A percentile compares a stretch with the other conserved stretches of the same genome.
Conservation (phyloP, 495 filamentous ascomycete species). For the Opeltia flavorubescens region DNA sequence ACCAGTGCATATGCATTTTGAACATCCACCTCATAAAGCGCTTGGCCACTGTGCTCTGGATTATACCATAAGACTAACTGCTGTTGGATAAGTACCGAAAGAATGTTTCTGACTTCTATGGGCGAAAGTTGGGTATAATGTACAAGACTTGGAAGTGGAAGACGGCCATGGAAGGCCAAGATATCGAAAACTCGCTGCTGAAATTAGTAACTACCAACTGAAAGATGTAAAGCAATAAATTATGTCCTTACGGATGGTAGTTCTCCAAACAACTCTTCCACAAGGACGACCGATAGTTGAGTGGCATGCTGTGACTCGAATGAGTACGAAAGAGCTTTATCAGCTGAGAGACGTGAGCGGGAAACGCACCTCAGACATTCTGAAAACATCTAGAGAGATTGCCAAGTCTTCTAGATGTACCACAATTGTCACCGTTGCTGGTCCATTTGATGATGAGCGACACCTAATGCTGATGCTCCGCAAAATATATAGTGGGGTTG, state of each 20-base stretch:
- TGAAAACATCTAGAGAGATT: slow-evolving; percentile 48
- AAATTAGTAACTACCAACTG: neutral
- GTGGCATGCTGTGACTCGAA: slow-evolving; percentile 36
- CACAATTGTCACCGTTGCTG: slow-evolving; percentile 48
- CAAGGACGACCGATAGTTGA: slow-evolving; percentile 80
- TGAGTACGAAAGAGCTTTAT: slow-evolving; percentile 1
- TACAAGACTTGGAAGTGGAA: slow-evolving; percentile 49
- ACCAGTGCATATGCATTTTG: slow-evolving; percentile 63
- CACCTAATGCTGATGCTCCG: too few species aligned
- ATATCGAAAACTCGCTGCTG: slow-evolving; percentile 61
- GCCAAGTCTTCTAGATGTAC: slow-evolving; percentile 58
- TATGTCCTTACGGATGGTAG: slow-evolving; percentile 63
- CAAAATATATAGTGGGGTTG: neutral
- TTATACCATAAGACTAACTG: slow-evolving; percentile 68
- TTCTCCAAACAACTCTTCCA: slow-evolving; percentile 78
- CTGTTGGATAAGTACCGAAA: slow-evolving; percentile 76
- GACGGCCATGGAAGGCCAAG: slow-evolving; percentile 62
- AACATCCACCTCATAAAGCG: slow-evolving; percentile 69
- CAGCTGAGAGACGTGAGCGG: slow-evolving; percentile 2
- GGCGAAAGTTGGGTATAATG: slow-evolving; percentile 52
- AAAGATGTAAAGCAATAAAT: neutral
- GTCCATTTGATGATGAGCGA: slow-evolving; percentile 17
- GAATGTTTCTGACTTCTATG: slow-evolving; percentile 58
- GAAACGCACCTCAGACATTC: slow-evolving; percentile 42
- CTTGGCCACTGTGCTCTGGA: slow-evolving; percentile 43